Percentiles rank a stretch among this genome's conserved stretches.
phyloP scores from a whole-genome alignment of 2,329 filamentous ascomycete genomes.

The Scytalidium lignicola region DNA sequence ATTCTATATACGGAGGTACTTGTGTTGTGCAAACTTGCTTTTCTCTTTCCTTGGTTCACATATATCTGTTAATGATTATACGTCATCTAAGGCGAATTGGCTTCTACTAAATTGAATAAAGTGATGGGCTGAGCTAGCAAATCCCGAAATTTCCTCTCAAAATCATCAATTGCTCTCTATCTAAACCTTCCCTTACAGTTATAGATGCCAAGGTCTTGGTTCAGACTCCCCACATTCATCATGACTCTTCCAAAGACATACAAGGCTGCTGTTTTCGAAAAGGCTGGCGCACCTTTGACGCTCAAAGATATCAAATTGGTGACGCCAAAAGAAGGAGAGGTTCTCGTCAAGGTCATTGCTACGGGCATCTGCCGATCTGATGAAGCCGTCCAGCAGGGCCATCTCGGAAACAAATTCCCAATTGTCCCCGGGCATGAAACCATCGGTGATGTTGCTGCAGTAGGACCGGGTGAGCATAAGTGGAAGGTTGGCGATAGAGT shows the following conservation, averaged over 20 bases:
- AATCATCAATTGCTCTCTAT: too few species aligned
- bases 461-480: constrained; percentile 51
- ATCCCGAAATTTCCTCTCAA: too few species aligned
- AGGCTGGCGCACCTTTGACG: constrained; percentile 44
- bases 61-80: too few species aligned
- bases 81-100: too few species aligned
- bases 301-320: constrained; percentile 57
- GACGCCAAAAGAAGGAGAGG: constrained; percentile 48
- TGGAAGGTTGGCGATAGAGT: constrained; percentile 62
- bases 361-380: constrained; percentile 64
- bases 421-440: constrained; percentile 67
- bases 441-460: constrained; percentile 59
- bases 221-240: not conserved
- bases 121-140: too few species aligned
- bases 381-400: constrained; percentile 35
- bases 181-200: too few species aligned
- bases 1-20: too few species aligned
- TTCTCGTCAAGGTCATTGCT: constrained; percentile 67
- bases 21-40: too few species aligned
- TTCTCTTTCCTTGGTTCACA: too few species aligned
- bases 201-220: too few species aligned
- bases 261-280: constrained; percentile 59
- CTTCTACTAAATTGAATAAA: too few species aligned
- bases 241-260: constrained; percentile 55
- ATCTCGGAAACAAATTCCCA: constrained; percentile 52